phyloP scores from a whole-genome alignment of 306 rosid genomes.

The Vicia villosa region DNA sequence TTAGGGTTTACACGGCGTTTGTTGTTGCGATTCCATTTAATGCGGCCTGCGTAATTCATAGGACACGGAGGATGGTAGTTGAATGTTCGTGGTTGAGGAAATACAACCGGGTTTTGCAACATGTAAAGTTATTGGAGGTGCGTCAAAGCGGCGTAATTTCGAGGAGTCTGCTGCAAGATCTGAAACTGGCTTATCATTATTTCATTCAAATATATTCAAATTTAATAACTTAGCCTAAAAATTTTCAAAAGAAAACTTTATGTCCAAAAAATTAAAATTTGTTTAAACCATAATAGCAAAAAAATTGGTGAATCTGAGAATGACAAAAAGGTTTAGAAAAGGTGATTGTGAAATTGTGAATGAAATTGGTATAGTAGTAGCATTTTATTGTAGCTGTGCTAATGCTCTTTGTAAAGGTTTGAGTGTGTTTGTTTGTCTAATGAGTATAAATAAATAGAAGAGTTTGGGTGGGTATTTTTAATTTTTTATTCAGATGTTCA shows the following conservation, averaged over 20 bases:
- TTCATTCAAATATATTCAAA: constrained; percentile 37
- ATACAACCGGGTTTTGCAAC: constrained; percentile 33
- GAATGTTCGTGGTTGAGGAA: constrained; percentile 25
- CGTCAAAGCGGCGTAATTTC: constrained; percentile 46
- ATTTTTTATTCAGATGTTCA: too few species aligned
- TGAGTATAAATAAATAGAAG: too few species aligned
- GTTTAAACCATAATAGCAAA: too few species aligned
- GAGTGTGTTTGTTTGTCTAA: too few species aligned
- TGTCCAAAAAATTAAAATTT: too few species aligned
- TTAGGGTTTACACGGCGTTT: constrained; percentile 41
- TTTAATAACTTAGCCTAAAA: not conserved
- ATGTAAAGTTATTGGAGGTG: constrained; percentile 27
- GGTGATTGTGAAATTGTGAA: too few species aligned
- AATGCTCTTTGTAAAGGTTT: too few species aligned
- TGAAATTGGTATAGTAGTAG: too few species aligned
- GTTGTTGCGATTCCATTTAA: constrained; percentile 52
- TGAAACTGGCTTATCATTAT: constrained; percentile 39
- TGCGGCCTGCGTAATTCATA: constrained; percentile 32
- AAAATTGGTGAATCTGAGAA: too few species aligned
- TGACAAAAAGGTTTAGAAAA: too few species aligned
- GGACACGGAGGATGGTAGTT: not conserved
- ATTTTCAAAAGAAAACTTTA: constrained; percentile 5
- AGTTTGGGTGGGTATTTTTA: too few species aligned
- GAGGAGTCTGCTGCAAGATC: constrained; percentile 39
- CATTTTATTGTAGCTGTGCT: too few species aligned